These are phyloP conservation scores for Pythium scleroteichum DNA, from an alignment of 352 stramenopile species.

Conservation along the genomic window DNA sequence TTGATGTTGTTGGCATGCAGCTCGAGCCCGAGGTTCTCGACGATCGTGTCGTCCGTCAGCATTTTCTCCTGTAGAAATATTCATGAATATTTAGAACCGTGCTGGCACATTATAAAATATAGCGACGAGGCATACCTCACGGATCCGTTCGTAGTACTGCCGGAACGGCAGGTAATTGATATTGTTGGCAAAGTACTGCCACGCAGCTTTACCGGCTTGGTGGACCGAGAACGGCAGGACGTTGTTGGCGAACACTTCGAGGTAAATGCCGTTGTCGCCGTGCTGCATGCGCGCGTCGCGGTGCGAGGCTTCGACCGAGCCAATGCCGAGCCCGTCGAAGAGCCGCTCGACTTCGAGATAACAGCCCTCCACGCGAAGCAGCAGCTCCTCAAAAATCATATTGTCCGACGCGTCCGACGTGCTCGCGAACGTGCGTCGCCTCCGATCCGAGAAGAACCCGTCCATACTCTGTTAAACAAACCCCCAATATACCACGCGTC, in stretches of 20 bases:
- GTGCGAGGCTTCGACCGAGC: slow-evolving; percentile 20
- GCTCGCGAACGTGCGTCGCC: slow-evolving; percentile 10
- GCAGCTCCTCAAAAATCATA: slow-evolving; percentile 28
- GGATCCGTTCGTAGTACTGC: slow-evolving; percentile 27
- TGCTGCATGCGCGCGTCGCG: slow-evolving; percentile 27
- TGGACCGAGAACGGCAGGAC: slow-evolving; percentile 29
- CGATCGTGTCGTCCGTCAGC: slow-evolving; percentile 52
- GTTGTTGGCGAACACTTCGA: slow-evolving; percentile 32
- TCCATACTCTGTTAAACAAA: slow-evolving; percentile 10
- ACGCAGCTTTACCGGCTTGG: slow-evolving; percentile 21
- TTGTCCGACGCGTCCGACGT: slow-evolving; percentile 3
- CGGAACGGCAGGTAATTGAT: slow-evolving; percentile 30
- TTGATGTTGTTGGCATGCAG: slow-evolving; percentile 45
- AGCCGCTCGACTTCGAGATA: slow-evolving; percentile 28
- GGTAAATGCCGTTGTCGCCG: slow-evolving; percentile 27
- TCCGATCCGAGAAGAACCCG: slow-evolving; percentile 9
- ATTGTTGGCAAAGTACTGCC: slow-evolving; percentile 29
- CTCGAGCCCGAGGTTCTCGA: slow-evolving; percentile 62
- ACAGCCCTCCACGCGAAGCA: slow-evolving; percentile 28
- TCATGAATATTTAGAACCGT: background rate
- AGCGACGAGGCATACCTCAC: slow-evolving; percentile 15
- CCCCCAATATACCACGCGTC: background rate
- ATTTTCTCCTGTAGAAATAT: slow-evolving; percentile 10
- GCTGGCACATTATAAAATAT: background rate
- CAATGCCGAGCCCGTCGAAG: slow-evolving; percentile 22